Base-by-base conservation (phyloP, 176 grass and related monocot species). In the Pontederia paniculata region DNA sequence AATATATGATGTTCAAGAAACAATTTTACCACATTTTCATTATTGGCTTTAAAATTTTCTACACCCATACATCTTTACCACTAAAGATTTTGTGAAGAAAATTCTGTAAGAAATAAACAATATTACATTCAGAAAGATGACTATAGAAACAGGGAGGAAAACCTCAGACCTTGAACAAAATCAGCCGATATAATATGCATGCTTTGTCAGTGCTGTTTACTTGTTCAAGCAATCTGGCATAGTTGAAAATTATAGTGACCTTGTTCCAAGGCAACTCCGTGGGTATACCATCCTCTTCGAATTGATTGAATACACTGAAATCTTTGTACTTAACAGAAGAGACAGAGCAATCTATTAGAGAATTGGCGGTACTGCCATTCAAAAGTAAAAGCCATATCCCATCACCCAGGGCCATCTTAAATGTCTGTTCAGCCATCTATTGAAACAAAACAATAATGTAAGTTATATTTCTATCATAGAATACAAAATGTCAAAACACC, bases 391-490 rank as follows among this genome's bases (percentile, higher is more conserved):
- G 71, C 81, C 85, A 96, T 51, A 89, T 72, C 45, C 76, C 90
- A 74, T 86, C 71, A 52, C 90, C 85, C 22, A 96, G 58, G 52
- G 90, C 90, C 50, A 89, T 85, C 74, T 86, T 96, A 67, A 96
- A 96, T 75, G 82, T 89, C 74, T 96, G 85, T 74, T 89, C 85
- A 52, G 90, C 85, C 82, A 96, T 66, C 88, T 94, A 64, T 69
- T 68, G 50, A 42, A n/a, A 75, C 72, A 73, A 11, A 57, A 60
- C 8, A 37, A 52, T n/a, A 44, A n/a, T 10, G 44, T 46, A 37
- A 37, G 1, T 37, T 37, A 37, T 3, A 37, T 37, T 37, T 37
- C 28, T 37, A 37, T 37, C 28, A 37, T 37, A 37, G 1, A 6
- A 37, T 37, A 37, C 28, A 37, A 37, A 37, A 37, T 2, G 28